Evolutionary conservation across 2,329 filamentous ascomycete genomes (phyloP).

Genomic region (Fusarium sarcochroum): DNA sequence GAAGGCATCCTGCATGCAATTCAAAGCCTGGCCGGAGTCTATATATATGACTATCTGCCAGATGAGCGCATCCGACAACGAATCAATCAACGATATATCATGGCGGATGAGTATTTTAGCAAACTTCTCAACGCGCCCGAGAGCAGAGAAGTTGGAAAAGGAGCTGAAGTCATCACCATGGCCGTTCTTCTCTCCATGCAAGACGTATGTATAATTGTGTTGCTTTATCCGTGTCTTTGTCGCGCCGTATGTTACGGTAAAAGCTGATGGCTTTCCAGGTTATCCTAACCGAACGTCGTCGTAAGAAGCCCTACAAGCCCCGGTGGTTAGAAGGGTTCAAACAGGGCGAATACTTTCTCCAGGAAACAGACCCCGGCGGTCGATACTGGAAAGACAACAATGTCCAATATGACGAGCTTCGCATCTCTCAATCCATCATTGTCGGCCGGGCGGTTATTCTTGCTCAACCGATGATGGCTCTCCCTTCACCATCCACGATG

Average conservation of each 20-base stretch:
- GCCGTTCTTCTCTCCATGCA: conserved; percentile 57
- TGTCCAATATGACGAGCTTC: conserved; percentile 53
- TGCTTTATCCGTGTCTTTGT: conserved; percentile 3
- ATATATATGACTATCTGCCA: conserved; percentile 59
- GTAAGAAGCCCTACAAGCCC: conserved; percentile 50
- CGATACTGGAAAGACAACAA: conserved; percentile 55
- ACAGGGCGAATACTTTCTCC: conserved; percentile 54
- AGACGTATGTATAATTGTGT: conserved; percentile 50
- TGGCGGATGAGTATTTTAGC: conserved; percentile 51
- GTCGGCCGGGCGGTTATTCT: conserved; percentile 57
- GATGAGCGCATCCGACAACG: conserved; percentile 50
- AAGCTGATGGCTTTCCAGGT: conserved; percentile 45
- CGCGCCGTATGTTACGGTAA: background rate
- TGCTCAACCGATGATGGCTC: conserved; percentile 56
- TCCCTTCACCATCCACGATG: conserved; percentile 49
- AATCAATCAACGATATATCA: conserved; percentile 53
- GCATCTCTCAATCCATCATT: conserved; percentile 57
- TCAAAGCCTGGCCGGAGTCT: conserved; percentile 58
- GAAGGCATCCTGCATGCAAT: conserved; percentile 55
- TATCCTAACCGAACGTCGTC: conserved; percentile 56
- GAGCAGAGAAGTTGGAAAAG: conserved; percentile 39
- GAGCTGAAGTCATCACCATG: conserved; percentile 56
- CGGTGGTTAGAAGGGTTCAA: conserved; percentile 58
- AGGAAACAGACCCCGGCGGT: conserved; percentile 54
- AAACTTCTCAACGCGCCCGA: conserved; percentile 47